A percentile compares a stretch with the other conserved stretches of the same genome.
Conservation (phyloP, 1,284 basidiomycete species). For the Wolfiporia cocos region DNA sequence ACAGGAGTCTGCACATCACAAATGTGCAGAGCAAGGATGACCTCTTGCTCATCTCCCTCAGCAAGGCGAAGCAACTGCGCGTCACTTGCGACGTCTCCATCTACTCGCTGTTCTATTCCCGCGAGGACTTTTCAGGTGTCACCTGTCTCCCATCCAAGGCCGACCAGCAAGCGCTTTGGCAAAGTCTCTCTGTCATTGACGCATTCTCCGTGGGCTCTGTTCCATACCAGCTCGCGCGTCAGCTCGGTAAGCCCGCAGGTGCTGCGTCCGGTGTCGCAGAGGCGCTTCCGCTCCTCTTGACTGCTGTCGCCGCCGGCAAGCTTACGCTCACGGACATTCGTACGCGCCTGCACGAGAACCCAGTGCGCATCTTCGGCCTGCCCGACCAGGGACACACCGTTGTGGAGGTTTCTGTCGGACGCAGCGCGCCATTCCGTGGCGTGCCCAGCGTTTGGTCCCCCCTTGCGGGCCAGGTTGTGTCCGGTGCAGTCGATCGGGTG, state of each 20-base stretch:
- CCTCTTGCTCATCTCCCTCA: conserved; percentile 86
- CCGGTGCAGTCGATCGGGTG: conserved; percentile 87
- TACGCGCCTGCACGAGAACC: conserved; percentile 84
- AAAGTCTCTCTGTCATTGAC: conserved; percentile 82
- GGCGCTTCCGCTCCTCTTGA: conserved; percentile 82
- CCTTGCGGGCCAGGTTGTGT: conserved; percentile 57
- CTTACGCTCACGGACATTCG: conserved; percentile 84
- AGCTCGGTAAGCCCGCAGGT: conserved; percentile 62
- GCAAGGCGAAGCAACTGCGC: conserved; percentile 90
- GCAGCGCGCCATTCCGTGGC: conserved; percentile 56
- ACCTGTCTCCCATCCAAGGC: conserved; percentile 68
- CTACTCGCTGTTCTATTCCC: conserved; percentile 89
- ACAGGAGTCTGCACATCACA: conserved; percentile 89
- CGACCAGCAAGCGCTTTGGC: conserved; percentile 88
- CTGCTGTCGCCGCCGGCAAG: conserved; percentile 77
- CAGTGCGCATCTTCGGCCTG: conserved; percentile 87
- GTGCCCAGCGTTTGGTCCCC: conserved; percentile 77
- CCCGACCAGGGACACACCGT: conserved; percentile 84
- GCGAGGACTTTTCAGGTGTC: conserved; percentile 66
- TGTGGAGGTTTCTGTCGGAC: conserved; percentile 90
- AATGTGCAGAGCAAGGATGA: conserved; percentile 89
- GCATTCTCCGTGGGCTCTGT: conserved; percentile 86
- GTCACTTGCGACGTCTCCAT: conserved; percentile 97
- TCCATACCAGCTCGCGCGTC: conserved; percentile 75
- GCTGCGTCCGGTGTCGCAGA: conserved; percentile 85